Base-by-base conservation (phyloP, 1,284 basidiomycete species). In the Ustilago esculenta region DNA sequence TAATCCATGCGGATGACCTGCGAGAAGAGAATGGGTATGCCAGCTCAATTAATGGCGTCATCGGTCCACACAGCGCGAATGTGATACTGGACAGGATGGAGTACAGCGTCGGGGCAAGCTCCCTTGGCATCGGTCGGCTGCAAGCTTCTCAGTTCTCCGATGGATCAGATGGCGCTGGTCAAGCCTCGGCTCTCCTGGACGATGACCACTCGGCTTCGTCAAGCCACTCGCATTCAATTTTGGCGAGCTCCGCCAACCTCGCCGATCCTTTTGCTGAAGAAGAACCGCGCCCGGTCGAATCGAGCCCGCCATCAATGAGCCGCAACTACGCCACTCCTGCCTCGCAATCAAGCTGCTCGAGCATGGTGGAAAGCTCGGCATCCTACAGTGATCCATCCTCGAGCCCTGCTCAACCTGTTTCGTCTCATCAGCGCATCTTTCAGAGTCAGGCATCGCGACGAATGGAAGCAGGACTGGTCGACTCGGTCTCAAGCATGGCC, bases 221-320 rank as follows among this genome's bases (percentile, higher is more conserved):
- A 0, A 33, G 17, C 25, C 40, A 49, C 21, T 44, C 59, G 1
- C 47, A 50, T 34, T 52, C 64, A 15, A 69, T 71, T 49, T 36
- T 53, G 43, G 58, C 72, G 15, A 73, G 72, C 49, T 73, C 72
- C 4, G 72, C 72, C 3, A 45, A 66, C 29, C 56, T 73, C 7
- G 72, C 60, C 30, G 72, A 73, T 30, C 72, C 72, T 9, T 73
- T 73, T 23, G 52, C 51, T 6, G 20, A 59, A 10, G 61, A 65
- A 8, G 52, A 49, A 10, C 3, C 33, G 1, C 47, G 1, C 12
- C 17, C 48, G 6, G 10, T 33, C 10, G 32, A n/a, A 10, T 24
- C 24, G 6, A 18, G 14, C 27, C n/a, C 25, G n/a, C 15, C 39
- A 10, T 23, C 34, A 14, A 10, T 21, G 10, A 32, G 4, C 14